Base-by-base conservation (phyloP, 1,139 yeast species). In the Casaregolazyma lundiana region DNA sequence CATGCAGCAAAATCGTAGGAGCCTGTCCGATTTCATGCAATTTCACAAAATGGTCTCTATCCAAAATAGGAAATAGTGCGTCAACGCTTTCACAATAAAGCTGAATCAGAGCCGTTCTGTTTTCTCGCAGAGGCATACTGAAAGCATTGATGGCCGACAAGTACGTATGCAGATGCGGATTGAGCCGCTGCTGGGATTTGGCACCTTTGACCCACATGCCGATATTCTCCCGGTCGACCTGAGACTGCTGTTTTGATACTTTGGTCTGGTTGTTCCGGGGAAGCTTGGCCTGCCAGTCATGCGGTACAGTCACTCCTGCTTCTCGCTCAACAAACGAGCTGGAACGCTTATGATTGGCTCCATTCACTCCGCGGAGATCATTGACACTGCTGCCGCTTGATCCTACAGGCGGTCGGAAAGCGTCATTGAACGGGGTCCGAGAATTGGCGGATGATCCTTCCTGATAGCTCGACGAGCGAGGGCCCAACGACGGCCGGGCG, bases 111-210 rank as follows among this genome's bases (percentile, higher is more conserved):
- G 64, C 67, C 21, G 63, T 67, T 4, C 69, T 49, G 44, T 64
- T 59, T 35, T 52, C 60, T 30, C 62, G 64, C 57, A 53, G 49
- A 6, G 62, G 70, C 62, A 60, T 67, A 46, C 59, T 66, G 53
- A 71, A 71, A 3, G 75, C 76, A 36, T 66, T 59, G 26, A 71
- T 64, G 20, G 67, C 60, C 16, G 64, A 57, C 38, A 71, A 58
- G 44, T 67, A 67, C 11, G 65, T 57, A 35, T 64, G 61, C 35
- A 67, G 51, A 29, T 59, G 60, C 6, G 64, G 64, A 46, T 64
- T 60, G 19, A 65, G 53, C 13, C 59, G 59, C 30, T 59, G 64
- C 35, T 57, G 50, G 8, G 55, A 49, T 6, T 58, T 49, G 13
- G 57, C 61, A 4, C 66, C 64, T 48, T 63, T 63, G 35, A 65